A percentile compares a stretch with the other conserved stretches of the same genome.
Conservation (phyloP, 495 filamentous ascomycete genomes). For the Lepidopterella palustris region DNA sequence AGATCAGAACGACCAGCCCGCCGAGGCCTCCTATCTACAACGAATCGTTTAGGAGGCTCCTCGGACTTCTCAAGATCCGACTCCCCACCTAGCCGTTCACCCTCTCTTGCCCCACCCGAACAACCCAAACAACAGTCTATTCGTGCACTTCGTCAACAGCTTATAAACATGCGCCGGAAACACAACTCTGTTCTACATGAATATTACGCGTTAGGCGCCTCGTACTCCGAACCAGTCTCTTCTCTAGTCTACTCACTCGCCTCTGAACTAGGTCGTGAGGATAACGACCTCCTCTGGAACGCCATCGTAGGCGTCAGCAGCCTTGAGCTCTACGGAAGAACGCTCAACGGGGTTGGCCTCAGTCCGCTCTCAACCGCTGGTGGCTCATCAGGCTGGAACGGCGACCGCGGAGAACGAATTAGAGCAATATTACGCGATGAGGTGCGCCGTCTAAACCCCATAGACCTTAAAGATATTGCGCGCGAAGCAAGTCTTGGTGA, state of each 20-base stretch:
- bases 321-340: slow-evolving; percentile 83
- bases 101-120: slow-evolving; percentile 45
- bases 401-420: slow-evolving; percentile 74
- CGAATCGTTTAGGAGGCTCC: slow-evolving; percentile 28
- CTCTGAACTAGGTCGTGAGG: slow-evolving; percentile 89
- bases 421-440: slow-evolving; percentile 83
- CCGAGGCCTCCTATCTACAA: slow-evolving; percentile 26
- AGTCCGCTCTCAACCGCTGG: slow-evolving; percentile 45
- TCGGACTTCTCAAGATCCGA: slow-evolving; percentile 41
- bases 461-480: slow-evolving; percentile 54
- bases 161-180: slow-evolving; percentile 68
- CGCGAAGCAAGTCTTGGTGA: slow-evolving; percentile 47
- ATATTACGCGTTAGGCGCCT: slow-evolving; percentile 82
- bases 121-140: slow-evolving; percentile 59
- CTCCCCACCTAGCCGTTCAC: slow-evolving; percentile 46
- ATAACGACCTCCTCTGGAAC: slow-evolving; percentile 93
- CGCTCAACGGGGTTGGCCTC: slow-evolving; percentile 70
- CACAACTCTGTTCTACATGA: slow-evolving; percentile 63
- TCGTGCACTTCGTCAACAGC: slow-evolving; percentile 58
- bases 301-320: slow-evolving; percentile 88
- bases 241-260: slow-evolving; percentile 90
- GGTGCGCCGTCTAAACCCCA: slow-evolving; percentile 88
- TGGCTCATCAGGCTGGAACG: slow-evolving; percentile 69
- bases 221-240: slow-evolving; percentile 91
- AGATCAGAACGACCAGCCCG: slow-evolving; percentile 34